Evolutionary conservation across 805 yeast species (phyloP).

Genomic region (Novakomyces olei): DNA sequence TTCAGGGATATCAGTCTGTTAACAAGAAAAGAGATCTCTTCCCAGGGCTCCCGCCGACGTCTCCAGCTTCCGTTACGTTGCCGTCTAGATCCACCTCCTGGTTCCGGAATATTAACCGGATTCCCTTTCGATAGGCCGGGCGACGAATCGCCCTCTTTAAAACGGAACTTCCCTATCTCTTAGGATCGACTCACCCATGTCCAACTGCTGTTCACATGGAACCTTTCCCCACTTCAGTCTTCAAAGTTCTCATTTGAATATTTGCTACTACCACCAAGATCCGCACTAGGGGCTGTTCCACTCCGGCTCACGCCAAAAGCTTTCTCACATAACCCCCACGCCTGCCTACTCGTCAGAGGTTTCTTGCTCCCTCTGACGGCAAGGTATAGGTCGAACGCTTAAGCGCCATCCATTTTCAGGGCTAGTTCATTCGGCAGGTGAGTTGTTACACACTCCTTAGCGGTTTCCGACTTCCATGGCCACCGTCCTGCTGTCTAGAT

Average conservation of each 20-base stretch:
- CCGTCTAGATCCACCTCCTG: conserved; percentile 23
- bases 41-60: conserved; percentile 24
- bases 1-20: conserved; percentile 22
- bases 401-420: conserved; percentile 23
- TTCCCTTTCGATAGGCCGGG: conserved; percentile 22
- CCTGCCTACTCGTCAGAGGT: conserved; percentile 23
- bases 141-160: conserved; percentile 18
- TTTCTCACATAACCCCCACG: conserved; percentile 22
- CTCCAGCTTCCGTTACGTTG: conserved; percentile 23
- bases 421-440: conserved; percentile 22
- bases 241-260: conserved; percentile 23
- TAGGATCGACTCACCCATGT: conserved; percentile 24
- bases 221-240: conserved; percentile 24
- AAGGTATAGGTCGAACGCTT: conserved; percentile 23
- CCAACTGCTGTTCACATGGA: conserved; percentile 24
- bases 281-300: conserved; percentile 23
- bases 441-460: conserved; percentile 26
- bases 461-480: conserved; percentile 28
- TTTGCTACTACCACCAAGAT: conserved; percentile 24
- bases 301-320: conserved; percentile 22
- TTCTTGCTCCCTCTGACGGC: conserved; percentile 19
- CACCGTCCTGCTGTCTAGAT: conserved; percentile 27
- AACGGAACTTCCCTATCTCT: conserved; percentile 22
- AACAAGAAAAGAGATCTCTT: conserved; percentile 24
- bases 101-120: conserved; percentile 25